Evolutionary conservation across 2,329 filamentous ascomycete species (phyloP).

Genomic region (Cryoendolithus antarcticus): DNA sequence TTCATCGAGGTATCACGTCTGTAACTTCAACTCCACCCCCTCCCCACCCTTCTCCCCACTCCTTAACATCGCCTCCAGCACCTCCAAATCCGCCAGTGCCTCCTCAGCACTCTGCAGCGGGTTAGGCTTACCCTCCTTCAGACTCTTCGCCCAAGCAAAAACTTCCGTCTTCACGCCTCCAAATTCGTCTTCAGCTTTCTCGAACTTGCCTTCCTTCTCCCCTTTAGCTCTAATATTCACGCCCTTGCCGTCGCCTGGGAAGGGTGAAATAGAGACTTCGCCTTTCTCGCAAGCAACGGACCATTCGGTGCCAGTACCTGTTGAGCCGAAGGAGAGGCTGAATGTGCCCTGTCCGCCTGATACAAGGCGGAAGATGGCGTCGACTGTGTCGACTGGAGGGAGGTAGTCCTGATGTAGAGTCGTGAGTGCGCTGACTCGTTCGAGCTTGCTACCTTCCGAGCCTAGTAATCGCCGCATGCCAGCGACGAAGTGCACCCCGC

Average conservation of each 20-base stretch:
- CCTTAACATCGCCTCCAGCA: conserved; percentile 35
- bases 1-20: conserved; percentile 1
- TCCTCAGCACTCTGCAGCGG: conserved; percentile 42
- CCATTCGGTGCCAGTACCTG: conserved; percentile 42
- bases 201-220: conserved; percentile 16
- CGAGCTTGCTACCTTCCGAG: conserved; percentile 28
- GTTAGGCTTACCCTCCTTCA: conserved; percentile 38
- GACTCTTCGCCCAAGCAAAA: conserved; percentile 45
- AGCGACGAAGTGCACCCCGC: conserved; percentile 61
- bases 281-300: conserved; percentile 47
- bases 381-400: conserved; percentile 54
- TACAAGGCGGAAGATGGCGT: conserved; percentile 43
- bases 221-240: conserved; percentile 23
- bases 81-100: conserved; percentile 49
- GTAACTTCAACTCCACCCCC: conserved; percentile 19
- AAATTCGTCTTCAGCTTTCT: conserved; percentile 35
- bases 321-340: conserved; percentile 45
- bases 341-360: conserved; percentile 46
- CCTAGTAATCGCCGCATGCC: conserved; percentile 48
- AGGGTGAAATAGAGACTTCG: conserved; percentile 33
- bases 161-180: conserved; percentile 49
- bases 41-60: conserved; percentile 28
- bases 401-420: conserved; percentile 44
- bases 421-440: conserved; percentile 42
- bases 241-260: conserved; percentile 6